Evolutionary conservation across 805 yeast species (phyloP).

Genomic region (Yamadazyma laniorum): DNA sequence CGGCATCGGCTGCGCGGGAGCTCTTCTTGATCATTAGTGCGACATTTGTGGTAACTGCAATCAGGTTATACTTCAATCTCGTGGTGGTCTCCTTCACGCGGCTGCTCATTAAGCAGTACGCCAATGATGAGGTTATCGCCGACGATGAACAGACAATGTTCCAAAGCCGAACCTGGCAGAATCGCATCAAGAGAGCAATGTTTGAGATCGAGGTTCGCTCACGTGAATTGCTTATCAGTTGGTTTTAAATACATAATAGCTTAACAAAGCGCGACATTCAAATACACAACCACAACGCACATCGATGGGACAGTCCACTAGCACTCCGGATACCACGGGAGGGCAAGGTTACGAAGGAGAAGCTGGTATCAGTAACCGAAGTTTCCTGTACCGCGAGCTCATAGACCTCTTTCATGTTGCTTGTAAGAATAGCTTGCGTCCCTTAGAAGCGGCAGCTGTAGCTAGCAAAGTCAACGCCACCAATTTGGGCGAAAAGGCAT

Average conservation of each 20-base stretch:
- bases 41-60: slow-evolving; percentile 44
- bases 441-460: slow-evolving; percentile 21
- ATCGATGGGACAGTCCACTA: no score
- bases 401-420: slow-evolving; percentile 19
- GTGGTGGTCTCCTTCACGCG: slow-evolving; percentile 59
- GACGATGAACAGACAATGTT: slow-evolving; percentile 29
- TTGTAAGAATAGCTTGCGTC: slow-evolving; percentile 17
- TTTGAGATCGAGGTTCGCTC: slow-evolving; percentile 32
- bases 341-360: no score
- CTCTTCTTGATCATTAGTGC: slow-evolving; percentile 54
- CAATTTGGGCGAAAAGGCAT: slow-evolving; percentile 14
- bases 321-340: no score
- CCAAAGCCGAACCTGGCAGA: slow-evolving; percentile 19
- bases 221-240: slow-evolving; percentile 25
- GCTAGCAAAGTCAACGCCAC: slow-evolving; percentile 16
- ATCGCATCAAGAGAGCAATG: slow-evolving; percentile 20
- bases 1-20: slow-evolving; percentile 59
- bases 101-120: slow-evolving; percentile 44
- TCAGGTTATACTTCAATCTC: slow-evolving; percentile 60
- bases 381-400: no score
- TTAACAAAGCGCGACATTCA: no score
- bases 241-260: slow-evolving; percentile 17
- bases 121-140: slow-evolving; percentile 18
- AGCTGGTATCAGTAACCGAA: no score
- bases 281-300: no score